A percentile compares a stretch with the other conserved stretches of the same genome.
Evolutionary conservation across 169 alveolate species (phyloP).

Genomic region (Eimeria necatrix): DNA sequence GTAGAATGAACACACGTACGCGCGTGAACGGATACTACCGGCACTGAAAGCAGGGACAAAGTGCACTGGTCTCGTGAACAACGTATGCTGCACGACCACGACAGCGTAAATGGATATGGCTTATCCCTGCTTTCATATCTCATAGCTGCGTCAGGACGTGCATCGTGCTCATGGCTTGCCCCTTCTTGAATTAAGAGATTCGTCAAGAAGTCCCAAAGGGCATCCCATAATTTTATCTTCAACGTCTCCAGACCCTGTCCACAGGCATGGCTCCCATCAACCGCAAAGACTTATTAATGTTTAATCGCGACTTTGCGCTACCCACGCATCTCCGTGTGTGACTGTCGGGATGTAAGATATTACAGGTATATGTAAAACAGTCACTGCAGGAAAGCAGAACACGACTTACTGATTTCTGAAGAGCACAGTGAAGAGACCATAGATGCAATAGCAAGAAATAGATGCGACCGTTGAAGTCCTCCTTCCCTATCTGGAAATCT

Average conservation of each 20-base stretch:
- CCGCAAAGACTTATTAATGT: neutral
- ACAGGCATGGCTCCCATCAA: neutral
- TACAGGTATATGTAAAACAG: neutral
- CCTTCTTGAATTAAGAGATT: conserved; percentile 60
- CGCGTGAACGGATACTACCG: too few species aligned
- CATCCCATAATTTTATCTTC: conserved; percentile 76
- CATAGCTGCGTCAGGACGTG: neutral
- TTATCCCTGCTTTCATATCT: too few species aligned
- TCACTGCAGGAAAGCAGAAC: neutral
- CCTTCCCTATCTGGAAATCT: conserved; percentile 70
- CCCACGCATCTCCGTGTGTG: neutral
- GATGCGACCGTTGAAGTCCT: conserved; percentile 52
- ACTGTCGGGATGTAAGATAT: neutral
- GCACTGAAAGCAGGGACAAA: too few species aligned
- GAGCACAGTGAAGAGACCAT: conserved; percentile 76
- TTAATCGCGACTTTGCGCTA: neutral
- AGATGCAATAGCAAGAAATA: conserved; percentile 77
- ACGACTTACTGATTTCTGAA: conserved; percentile 38
- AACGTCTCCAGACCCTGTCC: conserved; percentile 60
- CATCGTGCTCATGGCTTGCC: conserved; percentile 52
- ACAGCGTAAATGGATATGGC: too few species aligned
- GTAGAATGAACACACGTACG: too few species aligned
- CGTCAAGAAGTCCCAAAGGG: conserved; percentile 73
- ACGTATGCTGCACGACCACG: too few species aligned
- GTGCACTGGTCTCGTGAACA: too few species aligned